Evolutionary conservation across 495 filamentous ascomycete species (phyloP).

Genomic region (Ascobolus immersus): DNA sequence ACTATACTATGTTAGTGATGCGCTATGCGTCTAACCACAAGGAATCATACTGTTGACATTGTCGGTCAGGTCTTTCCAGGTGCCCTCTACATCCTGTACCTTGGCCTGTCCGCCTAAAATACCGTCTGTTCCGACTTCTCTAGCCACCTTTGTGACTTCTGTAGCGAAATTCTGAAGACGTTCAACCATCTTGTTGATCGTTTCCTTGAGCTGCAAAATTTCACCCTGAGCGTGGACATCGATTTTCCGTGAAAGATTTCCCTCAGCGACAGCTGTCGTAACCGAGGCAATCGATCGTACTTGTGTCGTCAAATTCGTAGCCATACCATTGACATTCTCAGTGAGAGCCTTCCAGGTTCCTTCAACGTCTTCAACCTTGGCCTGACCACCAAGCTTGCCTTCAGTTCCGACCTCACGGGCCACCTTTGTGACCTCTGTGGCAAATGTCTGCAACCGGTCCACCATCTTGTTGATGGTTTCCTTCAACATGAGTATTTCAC

Average conservation of each 20-base stretch:
- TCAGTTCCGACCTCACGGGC: constrained; percentile 93
- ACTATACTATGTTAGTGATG: constrained; percentile 20
- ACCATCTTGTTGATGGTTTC: constrained; percentile 99
- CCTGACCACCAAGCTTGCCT: constrained; percentile 82
- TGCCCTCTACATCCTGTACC: constrained; percentile 92
- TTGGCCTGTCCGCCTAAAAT: constrained; percentile 87
- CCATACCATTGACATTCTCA: constrained; percentile 97
- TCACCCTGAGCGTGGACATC: constrained; percentile 88
- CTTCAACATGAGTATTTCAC: constrained; percentile 86
- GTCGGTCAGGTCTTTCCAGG: constrained; percentile 96
- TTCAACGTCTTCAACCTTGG: constrained; percentile 89
- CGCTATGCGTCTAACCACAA: neutral
- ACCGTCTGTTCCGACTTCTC: constrained; percentile 94
- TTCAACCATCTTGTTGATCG: constrained; percentile 99
- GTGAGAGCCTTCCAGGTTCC: constrained; percentile 94
- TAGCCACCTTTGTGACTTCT: constrained; percentile 94
- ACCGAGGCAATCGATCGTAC: constrained; percentile 97
- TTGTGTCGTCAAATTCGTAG: constrained; percentile 92
- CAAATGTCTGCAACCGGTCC: constrained; percentile 88
- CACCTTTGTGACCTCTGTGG: constrained; percentile 92
- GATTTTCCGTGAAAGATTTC: constrained; percentile 88
- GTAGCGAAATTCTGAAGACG: constrained; percentile 87
- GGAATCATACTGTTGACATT: constrained; percentile 44
- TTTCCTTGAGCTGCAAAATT: constrained; percentile 83
- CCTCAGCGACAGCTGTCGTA: constrained; percentile 83